Evolutionary conservation across 208 protist species (phyloP).

Genomic region (Endotrypanum monterogeii): DNA sequence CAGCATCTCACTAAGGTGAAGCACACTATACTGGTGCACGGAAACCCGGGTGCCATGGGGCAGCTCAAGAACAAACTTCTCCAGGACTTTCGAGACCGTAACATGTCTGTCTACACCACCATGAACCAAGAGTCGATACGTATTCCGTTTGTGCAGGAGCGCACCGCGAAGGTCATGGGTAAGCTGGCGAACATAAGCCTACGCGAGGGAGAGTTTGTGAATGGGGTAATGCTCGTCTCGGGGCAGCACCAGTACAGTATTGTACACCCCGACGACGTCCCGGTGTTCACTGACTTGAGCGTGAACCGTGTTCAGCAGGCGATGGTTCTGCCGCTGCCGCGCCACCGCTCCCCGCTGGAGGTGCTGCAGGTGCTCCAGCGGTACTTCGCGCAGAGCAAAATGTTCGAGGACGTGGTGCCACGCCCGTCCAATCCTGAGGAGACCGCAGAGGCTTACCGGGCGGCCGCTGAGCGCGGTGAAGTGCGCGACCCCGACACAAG

Average conservation of each 20-base stretch:
- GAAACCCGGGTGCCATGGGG: constrained; percentile 94
- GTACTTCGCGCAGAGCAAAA: constrained; percentile 86
- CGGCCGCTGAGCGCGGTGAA: constrained; percentile 23
- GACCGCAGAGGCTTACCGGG: constrained; percentile 13
- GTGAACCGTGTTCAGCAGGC: constrained; percentile 82
- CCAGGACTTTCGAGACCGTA: constrained; percentile 81
- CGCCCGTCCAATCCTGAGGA: constrained; percentile 24
- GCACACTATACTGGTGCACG: constrained; percentile 96
- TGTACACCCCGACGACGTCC: constrained; percentile 86
- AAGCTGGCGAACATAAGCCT: constrained; percentile 52
- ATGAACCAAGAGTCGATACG: constrained; percentile 93
- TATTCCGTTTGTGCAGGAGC: constrained; percentile 94
- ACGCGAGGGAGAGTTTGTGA: constrained; percentile 72
- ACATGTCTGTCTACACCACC: constrained; percentile 91
- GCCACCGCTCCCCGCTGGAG: constrained; percentile 70
- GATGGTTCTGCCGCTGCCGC: constrained; percentile 84
- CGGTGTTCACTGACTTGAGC: constrained; percentile 83
- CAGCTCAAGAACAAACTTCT: constrained; percentile 92
- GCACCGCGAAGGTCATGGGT: constrained; percentile 92
- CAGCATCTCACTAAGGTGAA: constrained; percentile 70
- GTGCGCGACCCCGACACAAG: constrained; percentile 27
- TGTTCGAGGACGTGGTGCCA: constrained; percentile 53
- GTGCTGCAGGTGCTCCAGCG: constrained; percentile 79
- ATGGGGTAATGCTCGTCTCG: constrained; percentile 88
- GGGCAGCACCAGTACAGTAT: constrained; percentile 84